Evolutionary conservation across 2,329 filamentous ascomycete genomes (phyloP).

Genomic region (Fusarium coffeatum): DNA sequence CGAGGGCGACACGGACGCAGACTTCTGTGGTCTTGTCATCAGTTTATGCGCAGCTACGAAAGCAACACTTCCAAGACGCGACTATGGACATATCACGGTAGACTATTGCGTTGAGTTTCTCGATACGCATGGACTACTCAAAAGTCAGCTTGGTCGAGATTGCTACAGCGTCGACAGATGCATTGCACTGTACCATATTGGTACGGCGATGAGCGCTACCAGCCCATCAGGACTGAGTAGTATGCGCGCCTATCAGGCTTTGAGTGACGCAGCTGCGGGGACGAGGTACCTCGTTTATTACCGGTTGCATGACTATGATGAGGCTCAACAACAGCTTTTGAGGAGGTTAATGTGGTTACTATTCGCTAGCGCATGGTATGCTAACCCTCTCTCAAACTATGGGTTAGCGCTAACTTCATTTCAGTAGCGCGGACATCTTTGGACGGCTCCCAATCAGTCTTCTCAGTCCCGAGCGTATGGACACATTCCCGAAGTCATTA

Average conservation of each 20-base stretch:
- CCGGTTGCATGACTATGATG: constrained; percentile 34
- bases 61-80: constrained; percentile 47
- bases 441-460: constrained; percentile 45
- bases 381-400: background rate
- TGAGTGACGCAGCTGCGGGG: constrained; percentile 47
- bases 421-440: constrained; percentile 47
- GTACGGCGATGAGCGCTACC: constrained; percentile 39
- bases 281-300: constrained; percentile 49
- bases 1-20: constrained; percentile 42
- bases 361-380: constrained; percentile 47
- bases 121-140: constrained; percentile 44
- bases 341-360: constrained; percentile 53
- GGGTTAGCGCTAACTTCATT: background rate
- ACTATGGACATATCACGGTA: constrained; percentile 47
- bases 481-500: constrained; percentile 41
- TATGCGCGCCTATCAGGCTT: constrained; percentile 37
- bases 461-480: constrained; percentile 39
- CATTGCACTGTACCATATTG: constrained; percentile 53
- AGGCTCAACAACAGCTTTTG: constrained; percentile 48
- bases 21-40: constrained; percentile 51
- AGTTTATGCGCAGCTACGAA: constrained; percentile 52
- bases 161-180: constrained; percentile 51
- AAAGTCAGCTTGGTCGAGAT: constrained; percentile 23
- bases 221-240: constrained; percentile 20
- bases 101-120: constrained; percentile 47